Base-by-base conservation (phyloP, 2,329 filamentous ascomycete genomes). In the Orbilia ellipsospora region DNA sequence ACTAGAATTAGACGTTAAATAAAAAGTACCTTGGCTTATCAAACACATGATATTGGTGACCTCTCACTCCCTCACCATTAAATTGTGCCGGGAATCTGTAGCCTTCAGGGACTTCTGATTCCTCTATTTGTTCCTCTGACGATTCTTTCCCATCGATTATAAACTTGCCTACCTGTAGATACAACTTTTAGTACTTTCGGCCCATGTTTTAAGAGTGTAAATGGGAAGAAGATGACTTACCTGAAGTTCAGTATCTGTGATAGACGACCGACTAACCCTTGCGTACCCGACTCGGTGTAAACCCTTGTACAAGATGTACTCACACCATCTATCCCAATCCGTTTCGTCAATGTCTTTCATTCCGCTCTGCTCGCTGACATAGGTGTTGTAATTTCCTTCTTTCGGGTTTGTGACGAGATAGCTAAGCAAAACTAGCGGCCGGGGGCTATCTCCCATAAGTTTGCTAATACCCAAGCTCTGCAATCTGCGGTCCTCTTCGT, bases 291-390 rank as follows among this genome's bases (percentile, higher is more conserved):
- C 90, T 77, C 94, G 88, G 83, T 90, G 90, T 77, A 99, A 84
- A 12, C 90, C 90, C 85, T 97, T 97, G 86, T 93, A 99, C 26
- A 99, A 85, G 78, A 99, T 97, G 83, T 99, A 99, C 85, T 99
- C 94, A 85, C 95, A 99, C 95, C 95, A 99, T 66, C 95, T 87
- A 82, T 99, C 95, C 93, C 93, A 97, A 82, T 99, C 95, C 2
- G 86, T 90, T 0, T 90, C 88, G 80, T 99, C 95, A 59, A 99
- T 95, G 80, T 99, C 95, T 80, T 92, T 90, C 95, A 99, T 99
- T 8, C 93, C 92, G 72, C 92, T 96, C 70, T 85, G 85, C 63
- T 93, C 87, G 68, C 92, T 92, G 23, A 98, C 95, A 80, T 96
- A 98, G 0, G 90, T 97, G 82, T 98, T 94, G 85, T 99, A 99